Conservation (phyloP, 192 early-diverging fungal species). For the Backusella tarrabulga region DNA sequence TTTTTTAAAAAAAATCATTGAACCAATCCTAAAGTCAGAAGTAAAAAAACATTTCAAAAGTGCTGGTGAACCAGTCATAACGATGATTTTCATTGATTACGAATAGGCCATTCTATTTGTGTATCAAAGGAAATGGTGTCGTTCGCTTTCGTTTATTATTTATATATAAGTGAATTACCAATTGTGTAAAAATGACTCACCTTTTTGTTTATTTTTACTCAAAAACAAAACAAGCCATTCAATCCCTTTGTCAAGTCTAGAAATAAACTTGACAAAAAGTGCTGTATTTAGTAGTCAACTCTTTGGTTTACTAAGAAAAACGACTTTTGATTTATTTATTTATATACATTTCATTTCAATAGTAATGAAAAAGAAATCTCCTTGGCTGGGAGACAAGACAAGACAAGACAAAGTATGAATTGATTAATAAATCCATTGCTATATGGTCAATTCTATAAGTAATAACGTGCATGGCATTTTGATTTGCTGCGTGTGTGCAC, state of each 20-base stretch:
- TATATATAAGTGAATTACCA: background rate
- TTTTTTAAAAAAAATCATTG: background rate
- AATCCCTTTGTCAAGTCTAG: background rate
- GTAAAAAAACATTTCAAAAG: background rate
- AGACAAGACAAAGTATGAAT: background rate
- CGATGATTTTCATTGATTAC: background rate
- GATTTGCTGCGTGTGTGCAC: background rate
- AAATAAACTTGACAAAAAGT: background rate
- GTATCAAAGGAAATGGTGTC: background rate
- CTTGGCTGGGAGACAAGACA: background rate
- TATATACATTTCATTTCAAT: too few relatives aligned
- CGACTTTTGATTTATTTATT: background rate
- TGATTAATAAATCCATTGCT: too few relatives aligned
- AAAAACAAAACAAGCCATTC: background rate
- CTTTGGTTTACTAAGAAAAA: background rate
- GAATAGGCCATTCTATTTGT: background rate
- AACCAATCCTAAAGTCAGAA: background rate
- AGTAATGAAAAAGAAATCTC: background rate
- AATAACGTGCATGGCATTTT: too few relatives aligned
- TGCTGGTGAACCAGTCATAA: background rate
- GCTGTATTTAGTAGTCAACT: background rate
- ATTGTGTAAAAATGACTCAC: background rate
- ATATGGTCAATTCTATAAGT: too few relatives aligned
- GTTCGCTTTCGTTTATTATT: background rate
- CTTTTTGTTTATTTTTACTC: background rate